Evolutionary conservation across 345 rosid species (phyloP), one percentile per base, ranked within the genome.

Genomic region (Eucalyptus sp.): DNA sequence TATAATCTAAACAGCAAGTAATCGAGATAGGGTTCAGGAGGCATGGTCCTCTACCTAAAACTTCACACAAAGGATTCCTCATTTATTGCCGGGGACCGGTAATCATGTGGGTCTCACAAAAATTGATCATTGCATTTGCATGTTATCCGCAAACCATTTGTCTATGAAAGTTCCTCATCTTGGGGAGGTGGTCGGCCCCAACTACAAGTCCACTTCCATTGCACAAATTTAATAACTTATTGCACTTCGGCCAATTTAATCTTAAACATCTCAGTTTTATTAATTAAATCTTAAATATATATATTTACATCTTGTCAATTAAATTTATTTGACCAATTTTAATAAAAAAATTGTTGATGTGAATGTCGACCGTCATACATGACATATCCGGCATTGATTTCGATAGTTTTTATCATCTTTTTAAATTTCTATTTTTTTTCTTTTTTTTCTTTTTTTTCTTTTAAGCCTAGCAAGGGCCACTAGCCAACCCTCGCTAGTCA

Each of bases 321-420:
- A 24, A 56, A 10, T 56, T 22, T 56, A 56, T 56, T 10, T 24
- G 12, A 0, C 13, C 20, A 56, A 56, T 24, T 56, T 56, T 56
- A 56, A 24, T 9, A 1, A 2, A 25, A 25, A 56, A 24, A 10
- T 24, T 24, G 1, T 25, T 56, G 6, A 56, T 2, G 2, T 56
- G 1, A 2, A 24, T 2, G 0, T 24, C 1, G 13, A 56, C 29
- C 1, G 3, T 56, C 6, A 10, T 10, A 56, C 0, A 0, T 24
- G 5, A 1, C 1, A 24, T 5, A 56, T 9, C 0, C 3, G 0
- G 0, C 3, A 24, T 56, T 22, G 29, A 56, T 22, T 22, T 56
- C 2, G 29, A 56, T 1, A 22, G 3, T 10, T 56, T 56, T 56
- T 22, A 56, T 56, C 12, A 56, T 56, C 3, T 24, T 56, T 24